Base-by-base conservation (phyloP, 805 yeast species). In the Komagataella ulmi region DNA sequence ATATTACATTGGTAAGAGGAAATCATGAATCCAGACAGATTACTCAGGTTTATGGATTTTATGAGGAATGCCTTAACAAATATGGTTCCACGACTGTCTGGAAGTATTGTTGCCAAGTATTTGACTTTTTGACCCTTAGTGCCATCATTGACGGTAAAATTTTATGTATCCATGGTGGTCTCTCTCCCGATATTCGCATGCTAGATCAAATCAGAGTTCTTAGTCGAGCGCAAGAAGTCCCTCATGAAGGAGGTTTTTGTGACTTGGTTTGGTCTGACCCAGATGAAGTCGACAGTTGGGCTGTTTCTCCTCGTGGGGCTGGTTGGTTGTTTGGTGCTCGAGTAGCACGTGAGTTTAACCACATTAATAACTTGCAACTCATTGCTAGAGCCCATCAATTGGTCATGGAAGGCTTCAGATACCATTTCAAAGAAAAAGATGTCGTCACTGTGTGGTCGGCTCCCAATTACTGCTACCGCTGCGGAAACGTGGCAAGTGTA, bases 401-500 rank as follows among this genome's bases (percentile, higher is more conserved):
- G 66, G 98, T 93, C 18, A 95, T 93, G 97, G 99, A 91, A 65
- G 99, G 99, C 1, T 91, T 88, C 75, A 79, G 91, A 58, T 93
- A 90, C 65, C 98, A 93, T 69, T 93, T 93, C 71, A 88, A 89
- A 55, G 97, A 91, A 58, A 88, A 89, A 61, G 96, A 88, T 62
- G 97, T 91, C 50, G 99, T 91, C 44, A 91, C 99, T 0, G 98
- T 91, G 44, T 91, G 98, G 98, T 81, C 90, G 8, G 97, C 97
- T 17, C 98, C 98, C 48, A 90, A 90, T 66, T 90, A 90, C 70
- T 90, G 98, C 71, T 91, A 91, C 68, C 76, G 98, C 62, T 91
- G 98, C 71, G 99, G 99, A 54, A 91, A 91, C 64, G 98, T 91
- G 50, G 99, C 99, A 30, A 85, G 95, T 74, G 97, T 91, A 17